phyloP scores from a whole-genome alignment of 2,329 filamentous ascomycete species.

The Alternaria brassicicola region DNA sequence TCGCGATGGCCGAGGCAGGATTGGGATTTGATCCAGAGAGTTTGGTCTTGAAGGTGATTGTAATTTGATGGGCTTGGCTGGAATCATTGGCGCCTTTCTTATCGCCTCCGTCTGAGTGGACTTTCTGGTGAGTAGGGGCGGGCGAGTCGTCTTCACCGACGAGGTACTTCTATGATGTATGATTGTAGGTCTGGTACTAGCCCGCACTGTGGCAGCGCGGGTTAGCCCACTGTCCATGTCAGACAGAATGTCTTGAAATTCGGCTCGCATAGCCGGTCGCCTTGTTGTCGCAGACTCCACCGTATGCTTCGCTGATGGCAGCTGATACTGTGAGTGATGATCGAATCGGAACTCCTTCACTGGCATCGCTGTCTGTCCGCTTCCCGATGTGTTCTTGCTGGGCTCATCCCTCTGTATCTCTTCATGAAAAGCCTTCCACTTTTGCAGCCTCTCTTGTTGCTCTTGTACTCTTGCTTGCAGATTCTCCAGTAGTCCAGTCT shows the following conservation, averaged over 20 bases:
- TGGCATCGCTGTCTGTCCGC: conserved; percentile 4
- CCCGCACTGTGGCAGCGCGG: conserved; percentile 25
- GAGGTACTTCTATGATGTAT: conserved; percentile 29
- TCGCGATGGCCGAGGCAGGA: conserved; percentile 12
- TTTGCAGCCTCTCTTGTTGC: conserved; percentile 71
- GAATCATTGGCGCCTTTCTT: conserved; percentile 20
- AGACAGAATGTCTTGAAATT: conserved; percentile 35
- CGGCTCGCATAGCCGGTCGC: conserved; percentile 18
- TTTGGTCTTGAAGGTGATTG: conserved; percentile 20
- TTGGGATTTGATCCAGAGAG: conserved; percentile 25
- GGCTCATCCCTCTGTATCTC: conserved; percentile 33
- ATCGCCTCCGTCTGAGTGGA: conserved; percentile 20
- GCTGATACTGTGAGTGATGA: conserved; percentile 40
- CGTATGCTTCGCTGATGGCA: conserved; percentile 22
- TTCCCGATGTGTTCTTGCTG: not conserved
- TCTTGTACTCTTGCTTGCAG: conserved; percentile 70
- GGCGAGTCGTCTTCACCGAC: conserved; percentile 21
- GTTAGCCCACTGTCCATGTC: conserved; percentile 40
- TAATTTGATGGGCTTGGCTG: conserved; percentile 19
- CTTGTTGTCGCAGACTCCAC: conserved; percentile 9
- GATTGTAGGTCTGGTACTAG: conserved; percentile 19
- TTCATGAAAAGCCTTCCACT: conserved; percentile 74
- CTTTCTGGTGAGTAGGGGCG: conserved; percentile 29
- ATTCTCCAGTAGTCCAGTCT: conserved; percentile 68
- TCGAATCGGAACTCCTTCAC: conserved; percentile 40